phyloP scores from a whole-genome alignment of 1,139 yeast genomes.

The Ogataea hybrid region DNA sequence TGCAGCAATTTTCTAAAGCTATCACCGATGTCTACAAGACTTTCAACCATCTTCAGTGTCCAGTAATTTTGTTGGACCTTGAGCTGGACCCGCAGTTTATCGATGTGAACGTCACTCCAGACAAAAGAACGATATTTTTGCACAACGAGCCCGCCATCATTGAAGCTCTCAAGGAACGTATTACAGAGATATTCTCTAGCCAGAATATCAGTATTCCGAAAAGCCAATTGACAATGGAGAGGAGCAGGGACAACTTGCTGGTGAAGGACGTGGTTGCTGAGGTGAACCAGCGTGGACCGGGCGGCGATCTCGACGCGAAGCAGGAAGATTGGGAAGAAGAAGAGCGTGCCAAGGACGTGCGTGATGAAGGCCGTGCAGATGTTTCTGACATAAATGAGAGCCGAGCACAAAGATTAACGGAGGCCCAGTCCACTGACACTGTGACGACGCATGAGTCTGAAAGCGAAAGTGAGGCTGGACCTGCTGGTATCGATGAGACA shows the following conservation, averaged over 20 bases:
- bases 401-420: too few species aligned
- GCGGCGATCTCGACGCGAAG: too few species aligned
- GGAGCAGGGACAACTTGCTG: neutral
- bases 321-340: neutral
- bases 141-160: constrained; percentile 62
- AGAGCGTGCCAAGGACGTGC: neutral
- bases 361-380: too few species aligned
- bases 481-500: too few species aligned
- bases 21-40: constrained; percentile 71
- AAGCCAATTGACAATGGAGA: constrained; percentile 11
- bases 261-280: neutral
- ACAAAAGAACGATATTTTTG: constrained; percentile 69
- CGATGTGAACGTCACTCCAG: constrained; percentile 91
- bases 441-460: too few species aligned
- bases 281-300: too few species aligned
- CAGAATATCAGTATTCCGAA: constrained; percentile 47
- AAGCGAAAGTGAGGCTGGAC: too few species aligned
- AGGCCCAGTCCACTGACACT: too few species aligned
- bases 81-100: constrained; percentile 48
- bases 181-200: constrained; percentile 42
- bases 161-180: constrained; percentile 45
- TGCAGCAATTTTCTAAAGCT: constrained; percentile 55
- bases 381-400: too few species aligned
- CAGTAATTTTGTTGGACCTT: constrained; percentile 67
- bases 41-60: constrained; percentile 71